Evolutionary conservation across 345 rosid genomes (phyloP), one percentile per base, ranked within the genome.

Genomic region (Pistacia integerrima): DNA sequence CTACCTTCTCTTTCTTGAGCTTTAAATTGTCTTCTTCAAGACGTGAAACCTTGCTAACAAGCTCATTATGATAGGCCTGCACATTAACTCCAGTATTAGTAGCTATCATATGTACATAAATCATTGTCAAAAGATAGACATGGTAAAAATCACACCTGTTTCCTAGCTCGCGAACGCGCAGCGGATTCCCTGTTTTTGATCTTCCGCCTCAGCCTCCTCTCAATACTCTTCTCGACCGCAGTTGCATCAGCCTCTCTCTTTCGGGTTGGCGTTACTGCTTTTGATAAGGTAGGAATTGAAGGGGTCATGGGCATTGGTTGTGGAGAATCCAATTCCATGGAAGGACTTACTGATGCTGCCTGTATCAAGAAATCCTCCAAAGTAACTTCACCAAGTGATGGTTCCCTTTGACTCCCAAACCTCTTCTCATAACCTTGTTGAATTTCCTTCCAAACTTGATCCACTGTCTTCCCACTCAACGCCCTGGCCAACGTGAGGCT

Each of bases 161-260:
- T 90, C 80, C 92, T 87, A 59, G 90, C 94, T 77, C 90, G 84
- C 1, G 92, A 88, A 9, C 88, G 87, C 4, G 94, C 92, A 65
- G 90, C 94, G 17, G 94, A 90, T 80, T 90, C 94, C 82, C 94
- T 83, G 77, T 90, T 90, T 88, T 90, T 90, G 54, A 90, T 88
- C 82, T 90, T 90, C 80, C 94, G 82, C 82, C 73, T 85, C 73
- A 88, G 67, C 85, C 88, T 88, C 86, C 87, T 81, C 25, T 90
- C 94, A 11, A 81, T 67, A 60, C 79, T 80, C 79, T 64, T 90
- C 78, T 90, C 92, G 55, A 83, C 46, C 20, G 83, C 92, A 59
- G 80, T 51, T 22, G 83, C 74, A 61, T 81, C 87, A 0, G 77
- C 69, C 79, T 73, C 82, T 77, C 87, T 85, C 77, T 85, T 90